Evolutionary conservation across 176 grass and related monocot species (phyloP), one percentile per base, ranked within the genome.

Genomic region (Cenchrus purpureus): DNA sequence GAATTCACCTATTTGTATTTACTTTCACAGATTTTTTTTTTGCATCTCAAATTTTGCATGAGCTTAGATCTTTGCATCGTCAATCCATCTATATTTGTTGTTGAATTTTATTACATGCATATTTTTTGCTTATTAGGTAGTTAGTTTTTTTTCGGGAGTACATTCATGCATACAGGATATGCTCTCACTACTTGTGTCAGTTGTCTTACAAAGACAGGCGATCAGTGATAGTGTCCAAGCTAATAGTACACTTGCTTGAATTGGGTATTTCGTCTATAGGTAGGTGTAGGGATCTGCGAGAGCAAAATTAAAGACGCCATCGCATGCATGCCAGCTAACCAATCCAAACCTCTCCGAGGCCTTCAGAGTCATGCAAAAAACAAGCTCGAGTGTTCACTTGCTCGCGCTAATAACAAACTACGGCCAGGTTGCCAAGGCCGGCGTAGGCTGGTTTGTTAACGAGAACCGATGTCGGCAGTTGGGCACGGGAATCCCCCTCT

Each of bases 391-490:
- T 77, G 40, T 20, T 53, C 82, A 58, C 59, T 66, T 29, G 29
- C 17, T 68, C 4, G n/a, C 3, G 37, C 34, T 40, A 66, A 17
- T 31, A 66, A 17, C 46, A 81, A 42, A 22, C 20, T 32, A 53
- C 79, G 44, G 52, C 37, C 69, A 15, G 12, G 8, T 3, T 12
- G 45, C 40, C 67, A 15, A 32, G 17, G 40, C 37, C 37, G 37
- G 37, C 49, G 65, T 73, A 67, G 69, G 32, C 2, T 37, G 52
- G 58, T 87, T 90, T 87, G 80, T 83, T 87, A 90, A 79, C 73
- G 74, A 10, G 8, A 65, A 83, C 53, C 84, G 10, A 90, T 84
- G 81, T 84, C 85, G 69, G 86, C 89, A 87, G 25, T 68, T 80
- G 51, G 84, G 67, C 12, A 10, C 48, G 8, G 58, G 59, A 28